phyloP scores from a whole-genome alignment of 2,329 filamentous ascomycete species.

The Hymenotorrendiella dingleyae region DNA sequence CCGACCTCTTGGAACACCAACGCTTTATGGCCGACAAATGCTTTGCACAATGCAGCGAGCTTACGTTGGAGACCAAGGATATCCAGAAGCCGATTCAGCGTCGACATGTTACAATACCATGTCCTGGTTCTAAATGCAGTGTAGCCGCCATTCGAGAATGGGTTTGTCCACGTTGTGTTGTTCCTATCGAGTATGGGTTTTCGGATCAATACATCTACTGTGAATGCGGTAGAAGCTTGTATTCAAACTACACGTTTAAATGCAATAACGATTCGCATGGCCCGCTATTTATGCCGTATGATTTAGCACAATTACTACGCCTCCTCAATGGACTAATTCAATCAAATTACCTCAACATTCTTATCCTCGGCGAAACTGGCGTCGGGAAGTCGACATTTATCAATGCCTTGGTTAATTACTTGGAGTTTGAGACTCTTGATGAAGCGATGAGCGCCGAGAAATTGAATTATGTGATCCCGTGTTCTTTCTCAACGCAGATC shows the following conservation, averaged over 20 bases:
- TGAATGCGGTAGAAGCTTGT: conserved; percentile 31
- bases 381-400: conserved; percentile 45
- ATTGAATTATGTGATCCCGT: conserved; percentile 35
- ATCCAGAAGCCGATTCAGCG: conserved; percentile 25
- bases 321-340: conserved; percentile 23
- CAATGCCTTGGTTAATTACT: conserved; percentile 43
- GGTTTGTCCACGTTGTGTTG: conserved; percentile 26
- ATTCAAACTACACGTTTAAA: conserved; percentile 28
- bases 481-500: conserved; percentile 33
- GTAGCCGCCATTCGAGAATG: conserved; percentile 11
- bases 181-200: conserved; percentile 27
- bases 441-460: conserved; percentile 31
- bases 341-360: conserved; percentile 35
- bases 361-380: conserved; percentile 42
- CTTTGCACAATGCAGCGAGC: conserved; percentile 15
- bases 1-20: conserved; percentile 19
- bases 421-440: conserved; percentile 34
- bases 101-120: conserved; percentile 30
- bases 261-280: conserved; percentile 29
- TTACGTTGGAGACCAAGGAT: conserved; percentile 14
- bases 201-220: conserved; percentile 33
- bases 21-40: conserved; percentile 20
- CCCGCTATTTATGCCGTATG: conserved; percentile 16
- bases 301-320: conserved; percentile 13
- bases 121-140: conserved; percentile 28